phyloP scores from a whole-genome alignment of 768 basidiomycete species.

The Sporobolomyces roseus region DNA sequence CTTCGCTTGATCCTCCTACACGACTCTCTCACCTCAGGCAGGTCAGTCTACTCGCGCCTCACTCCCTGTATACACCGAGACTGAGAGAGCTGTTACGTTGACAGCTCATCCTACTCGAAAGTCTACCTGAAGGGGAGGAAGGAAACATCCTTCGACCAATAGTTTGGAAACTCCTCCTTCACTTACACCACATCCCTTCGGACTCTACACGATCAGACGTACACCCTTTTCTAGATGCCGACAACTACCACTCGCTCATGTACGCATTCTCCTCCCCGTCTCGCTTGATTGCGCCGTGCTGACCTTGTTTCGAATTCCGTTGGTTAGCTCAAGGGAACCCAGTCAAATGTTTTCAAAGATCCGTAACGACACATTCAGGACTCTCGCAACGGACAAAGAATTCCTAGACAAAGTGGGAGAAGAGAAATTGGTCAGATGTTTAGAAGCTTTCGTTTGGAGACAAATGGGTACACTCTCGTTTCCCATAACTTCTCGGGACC shows the following conservation, averaged over 20 bases:
- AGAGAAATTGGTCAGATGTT: conserved; percentile 90
- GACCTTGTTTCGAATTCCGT: not conserved
- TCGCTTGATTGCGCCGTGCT: not conserved
- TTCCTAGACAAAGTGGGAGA: conserved; percentile 92
- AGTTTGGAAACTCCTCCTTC: conserved; percentile 90
- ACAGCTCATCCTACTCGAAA: conserved; percentile 31
- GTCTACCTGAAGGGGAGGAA: conserved; percentile 45
- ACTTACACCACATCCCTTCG: conserved; percentile 73
- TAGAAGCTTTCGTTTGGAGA: conserved; percentile 97
- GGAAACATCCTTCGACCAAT: conserved; percentile 60
- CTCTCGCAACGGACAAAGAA: conserved; percentile 91
- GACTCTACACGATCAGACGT: conserved; percentile 48
- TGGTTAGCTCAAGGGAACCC: conserved; percentile 49
- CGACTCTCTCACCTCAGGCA: conserved; percentile 25
- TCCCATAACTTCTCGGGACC: no score
- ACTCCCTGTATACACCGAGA: no score
- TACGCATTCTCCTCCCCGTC: not conserved
- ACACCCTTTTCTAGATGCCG: conserved; percentile 28
- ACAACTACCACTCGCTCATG: conserved; percentile 26
- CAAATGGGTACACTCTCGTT: conserved; percentile 61
- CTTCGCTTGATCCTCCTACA: not conserved
- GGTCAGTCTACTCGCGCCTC: not conserved
- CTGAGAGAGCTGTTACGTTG: not conserved
- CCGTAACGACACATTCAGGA: conserved; percentile 93
- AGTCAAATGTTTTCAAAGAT: conserved; percentile 88